A percentile compares a stretch with the other conserved stretches of the same genome.
These are phyloP conservation scores for Macaranga tanarius DNA, from an alignment of 441 rosid genomes.

Conservation along the genomic window DNA sequence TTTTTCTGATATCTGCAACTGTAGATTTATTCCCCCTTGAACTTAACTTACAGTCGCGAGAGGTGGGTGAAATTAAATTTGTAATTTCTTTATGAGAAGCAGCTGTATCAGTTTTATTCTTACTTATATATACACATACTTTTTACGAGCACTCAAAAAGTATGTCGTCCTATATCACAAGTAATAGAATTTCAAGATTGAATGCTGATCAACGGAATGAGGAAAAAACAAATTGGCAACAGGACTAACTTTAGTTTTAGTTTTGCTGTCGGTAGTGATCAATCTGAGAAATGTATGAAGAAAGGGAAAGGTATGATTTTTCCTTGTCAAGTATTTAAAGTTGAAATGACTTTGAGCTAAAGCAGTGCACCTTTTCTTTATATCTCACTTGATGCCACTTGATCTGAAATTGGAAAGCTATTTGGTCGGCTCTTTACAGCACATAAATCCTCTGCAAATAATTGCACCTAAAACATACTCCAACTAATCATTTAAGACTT, in stretches of 20 bases:
- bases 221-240: neutral
- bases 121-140: no score
- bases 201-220: neutral
- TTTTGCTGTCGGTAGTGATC: neutral
- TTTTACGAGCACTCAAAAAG: no score
- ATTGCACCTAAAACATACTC: neutral
- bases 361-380: no score
- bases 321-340: neutral
- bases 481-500: neutral
- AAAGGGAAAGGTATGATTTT: neutral
- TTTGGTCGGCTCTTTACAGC: neutral
- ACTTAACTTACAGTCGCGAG: neutral
- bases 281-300: neutral
- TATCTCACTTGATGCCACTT: no score
- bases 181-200: neutral
- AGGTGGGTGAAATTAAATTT: neutral
- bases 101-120: neutral
- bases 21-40: neutral
- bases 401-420: neutral
- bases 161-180: no score
- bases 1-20: neutral
- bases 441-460: neutral
- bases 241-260: neutral
- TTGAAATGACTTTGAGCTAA: conserved; percentile 8
- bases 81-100: neutral